A percentile compares a stretch with the other conserved stretches of the same genome.
phyloP scores from a whole-genome alignment of 1,284 basidiomycete genomes.

The Ceratobasidium sp. region DNA sequence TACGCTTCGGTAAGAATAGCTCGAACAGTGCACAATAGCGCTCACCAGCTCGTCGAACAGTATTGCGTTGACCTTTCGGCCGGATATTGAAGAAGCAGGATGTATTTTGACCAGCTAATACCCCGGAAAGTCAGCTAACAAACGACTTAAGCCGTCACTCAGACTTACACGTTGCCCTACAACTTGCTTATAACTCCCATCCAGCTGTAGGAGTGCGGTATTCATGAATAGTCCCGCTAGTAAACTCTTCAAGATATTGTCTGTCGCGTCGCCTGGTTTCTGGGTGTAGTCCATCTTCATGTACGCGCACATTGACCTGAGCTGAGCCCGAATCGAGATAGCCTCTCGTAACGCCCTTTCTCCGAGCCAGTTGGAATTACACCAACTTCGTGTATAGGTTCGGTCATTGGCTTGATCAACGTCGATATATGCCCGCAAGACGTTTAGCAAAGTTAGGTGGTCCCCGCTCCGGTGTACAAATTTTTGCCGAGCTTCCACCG shows the following conservation, averaged over 20 bases:
- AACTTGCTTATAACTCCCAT: slow-evolving; percentile 82
- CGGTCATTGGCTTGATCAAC: slow-evolving; percentile 39
- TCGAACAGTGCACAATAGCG: slow-evolving; percentile 39
- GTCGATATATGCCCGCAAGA: slow-evolving; percentile 79
- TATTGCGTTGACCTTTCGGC: slow-evolving; percentile 82
- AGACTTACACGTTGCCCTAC: slow-evolving; percentile 74
- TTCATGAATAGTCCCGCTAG: slow-evolving; percentile 80
- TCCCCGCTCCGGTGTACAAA: slow-evolving; percentile 89
- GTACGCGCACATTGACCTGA: slow-evolving; percentile 69
- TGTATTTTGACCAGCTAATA: slow-evolving; percentile 83
- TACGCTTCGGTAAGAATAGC: slow-evolving; percentile 47
- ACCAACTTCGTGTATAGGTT: slow-evolving; percentile 61
- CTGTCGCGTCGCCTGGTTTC: slow-evolving; percentile 65
- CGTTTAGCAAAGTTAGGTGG: slow-evolving; percentile 87
- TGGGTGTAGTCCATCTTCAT: slow-evolving; percentile 65
- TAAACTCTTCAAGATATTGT: slow-evolving; percentile 69
- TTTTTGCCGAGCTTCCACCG: slow-evolving; percentile 70
- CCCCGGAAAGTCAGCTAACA: neutral
- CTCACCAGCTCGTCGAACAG: slow-evolving; percentile 90
- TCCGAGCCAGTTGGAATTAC: slow-evolving; percentile 82
- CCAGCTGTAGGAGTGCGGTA: slow-evolving; percentile 80
- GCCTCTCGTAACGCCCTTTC: slow-evolving; percentile 87
- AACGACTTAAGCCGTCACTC: neutral
- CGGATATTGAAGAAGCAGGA: slow-evolving; percentile 78
- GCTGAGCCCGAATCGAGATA: slow-evolving; percentile 79